Percentiles rank a stretch among this genome's conserved stretches.
phyloP scores from a whole-genome alignment of 2,329 filamentous ascomycete species.

The Ophiostoma tasmaniense region DNA sequence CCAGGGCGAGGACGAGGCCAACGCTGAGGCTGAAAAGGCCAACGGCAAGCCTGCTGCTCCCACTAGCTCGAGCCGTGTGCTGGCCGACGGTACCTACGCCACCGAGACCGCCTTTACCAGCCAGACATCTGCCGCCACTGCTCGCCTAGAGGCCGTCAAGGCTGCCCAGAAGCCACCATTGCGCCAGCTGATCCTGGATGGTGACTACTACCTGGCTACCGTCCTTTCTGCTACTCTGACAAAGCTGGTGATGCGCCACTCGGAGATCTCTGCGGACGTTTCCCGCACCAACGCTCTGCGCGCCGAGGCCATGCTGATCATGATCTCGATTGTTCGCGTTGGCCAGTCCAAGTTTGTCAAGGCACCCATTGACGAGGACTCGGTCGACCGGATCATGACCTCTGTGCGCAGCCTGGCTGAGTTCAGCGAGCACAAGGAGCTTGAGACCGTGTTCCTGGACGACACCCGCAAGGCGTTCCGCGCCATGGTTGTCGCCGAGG shows the following conservation, averaged over 20 bases:
- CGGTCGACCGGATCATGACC: constrained; percentile 96
- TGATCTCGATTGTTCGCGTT: constrained; percentile 97
- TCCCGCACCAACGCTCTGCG: constrained; percentile 88
- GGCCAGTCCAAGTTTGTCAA: constrained; percentile 99
- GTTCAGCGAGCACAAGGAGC: constrained; percentile 78
- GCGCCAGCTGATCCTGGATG: constrained; percentile 88
- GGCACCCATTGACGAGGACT: constrained; percentile 93
- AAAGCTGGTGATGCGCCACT: constrained; percentile 95
- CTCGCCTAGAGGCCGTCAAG: constrained; percentile 92
- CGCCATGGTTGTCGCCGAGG: constrained; percentile 93
- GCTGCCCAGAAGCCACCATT: constrained; percentile 93
- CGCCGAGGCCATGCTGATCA: constrained; percentile 97
- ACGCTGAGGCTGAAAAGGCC: constrained; percentile 52
- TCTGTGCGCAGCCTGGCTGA: constrained; percentile 89
- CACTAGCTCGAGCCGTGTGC: constrained; percentile 78
- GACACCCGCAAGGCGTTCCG: constrained; percentile 94
- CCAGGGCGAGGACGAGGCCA: constrained; percentile 64
- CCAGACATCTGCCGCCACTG: constrained; percentile 70
- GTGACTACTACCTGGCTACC: constrained; percentile 91
- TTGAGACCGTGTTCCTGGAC: constrained; percentile 86
- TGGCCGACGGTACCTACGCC: constrained; percentile 94
- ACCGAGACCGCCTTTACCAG: constrained; percentile 95
- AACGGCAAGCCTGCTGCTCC: constrained; percentile 74
- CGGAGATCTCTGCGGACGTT: constrained; percentile 78
- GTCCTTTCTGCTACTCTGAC: constrained; percentile 94